Percentiles rank a stretch among this genome's conserved stretches.
phyloP scores from a whole-genome alignment of 2,329 filamentous ascomycete genomes.

The Aspergillus puulaauensis region DNA sequence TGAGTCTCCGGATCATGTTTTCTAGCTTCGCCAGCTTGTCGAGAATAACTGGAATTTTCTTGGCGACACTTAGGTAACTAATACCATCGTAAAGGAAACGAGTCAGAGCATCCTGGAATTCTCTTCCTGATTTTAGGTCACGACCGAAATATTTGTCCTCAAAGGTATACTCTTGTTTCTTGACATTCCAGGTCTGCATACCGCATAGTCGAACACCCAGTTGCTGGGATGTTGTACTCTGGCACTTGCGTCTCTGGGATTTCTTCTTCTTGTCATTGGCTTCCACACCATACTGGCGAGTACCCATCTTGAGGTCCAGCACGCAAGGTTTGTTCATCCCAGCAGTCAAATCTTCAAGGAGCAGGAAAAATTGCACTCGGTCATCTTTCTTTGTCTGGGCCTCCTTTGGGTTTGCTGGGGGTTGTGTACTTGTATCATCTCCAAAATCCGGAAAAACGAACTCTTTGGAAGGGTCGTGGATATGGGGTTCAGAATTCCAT shows the following conservation, averaged over 20 bases:
- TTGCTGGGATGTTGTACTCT: constrained; percentile 84
- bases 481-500: background rate
- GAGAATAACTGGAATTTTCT: constrained; percentile 84
- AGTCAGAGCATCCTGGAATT: constrained; percentile 85
- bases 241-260: constrained; percentile 90
- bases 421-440: constrained; percentile 30
- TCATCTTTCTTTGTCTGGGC: constrained; percentile 56
- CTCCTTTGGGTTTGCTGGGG: constrained; percentile 73
- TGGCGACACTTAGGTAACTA: constrained; percentile 73
- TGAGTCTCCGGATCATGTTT: constrained; percentile 73
- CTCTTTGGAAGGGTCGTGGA: background rate
- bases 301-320: constrained; percentile 98
- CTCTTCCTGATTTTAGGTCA: constrained; percentile 77
- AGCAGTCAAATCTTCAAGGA: constrained; percentile 91
- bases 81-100: constrained; percentile 90
- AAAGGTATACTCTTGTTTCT: constrained; percentile 82
- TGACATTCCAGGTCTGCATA: constrained; percentile 91
- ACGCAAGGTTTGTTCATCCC: constrained; percentile 97
- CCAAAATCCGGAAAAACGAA: constrained; percentile 10
- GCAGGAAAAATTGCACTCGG: constrained; percentile 86
- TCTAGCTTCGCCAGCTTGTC: constrained; percentile 82
- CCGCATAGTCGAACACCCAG: constrained; percentile 93
- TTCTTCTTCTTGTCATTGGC: constrained; percentile 88
- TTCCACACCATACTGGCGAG: constrained; percentile 91
- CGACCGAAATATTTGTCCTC: constrained; percentile 98